These are phyloP conservation scores for Paratinospora sagittata DNA, from an alignment of 164 flowering plant species.

Conservation along the genomic window DNA sequence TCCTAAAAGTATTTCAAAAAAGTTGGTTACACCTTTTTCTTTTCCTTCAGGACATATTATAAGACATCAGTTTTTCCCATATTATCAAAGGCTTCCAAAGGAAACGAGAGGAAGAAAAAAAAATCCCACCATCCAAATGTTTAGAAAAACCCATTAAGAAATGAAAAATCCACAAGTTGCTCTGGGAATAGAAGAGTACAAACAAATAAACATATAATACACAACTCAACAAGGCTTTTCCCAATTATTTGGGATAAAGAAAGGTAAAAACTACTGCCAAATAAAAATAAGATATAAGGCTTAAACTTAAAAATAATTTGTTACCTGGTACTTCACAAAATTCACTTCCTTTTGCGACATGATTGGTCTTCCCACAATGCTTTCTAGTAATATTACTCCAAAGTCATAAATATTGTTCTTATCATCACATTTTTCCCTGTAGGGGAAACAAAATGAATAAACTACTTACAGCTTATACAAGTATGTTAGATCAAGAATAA, in stretches of 20 bases:
- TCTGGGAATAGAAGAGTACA: not conserved
- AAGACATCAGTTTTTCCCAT: no score
- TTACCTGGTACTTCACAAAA: conserved; percentile 44
- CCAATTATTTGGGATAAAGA: no score
- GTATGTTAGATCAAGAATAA: not conserved
- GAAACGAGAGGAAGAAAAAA: not conserved
- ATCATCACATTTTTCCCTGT: conserved; percentile 44
- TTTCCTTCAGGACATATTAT: no score
- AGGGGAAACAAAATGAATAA: conserved; percentile 21
- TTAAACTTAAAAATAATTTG: not conserved
- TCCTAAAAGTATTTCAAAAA: no score
- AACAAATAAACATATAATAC: not conserved
- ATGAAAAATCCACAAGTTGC: not conserved
- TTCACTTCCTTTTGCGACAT: conserved; percentile 37
- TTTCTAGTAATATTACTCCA: conserved; percentile 70
- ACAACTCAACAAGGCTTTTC: conserved; percentile 11
- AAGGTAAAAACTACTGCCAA: not conserved
- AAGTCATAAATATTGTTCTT: conserved; percentile 59
- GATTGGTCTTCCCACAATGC: conserved; percentile 50
- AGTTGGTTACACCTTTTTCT: no score
- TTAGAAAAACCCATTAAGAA: not conserved
- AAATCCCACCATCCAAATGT: not conserved
- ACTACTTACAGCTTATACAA: not conserved
- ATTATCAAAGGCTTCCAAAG: not conserved
- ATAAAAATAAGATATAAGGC: not conserved